A percentile compares a stretch with the other conserved stretches of the same genome.
Evolutionary conservation across 2,329 filamentous ascomycete genomes (phyloP).

Genomic region (Penicillium sp.): DNA sequence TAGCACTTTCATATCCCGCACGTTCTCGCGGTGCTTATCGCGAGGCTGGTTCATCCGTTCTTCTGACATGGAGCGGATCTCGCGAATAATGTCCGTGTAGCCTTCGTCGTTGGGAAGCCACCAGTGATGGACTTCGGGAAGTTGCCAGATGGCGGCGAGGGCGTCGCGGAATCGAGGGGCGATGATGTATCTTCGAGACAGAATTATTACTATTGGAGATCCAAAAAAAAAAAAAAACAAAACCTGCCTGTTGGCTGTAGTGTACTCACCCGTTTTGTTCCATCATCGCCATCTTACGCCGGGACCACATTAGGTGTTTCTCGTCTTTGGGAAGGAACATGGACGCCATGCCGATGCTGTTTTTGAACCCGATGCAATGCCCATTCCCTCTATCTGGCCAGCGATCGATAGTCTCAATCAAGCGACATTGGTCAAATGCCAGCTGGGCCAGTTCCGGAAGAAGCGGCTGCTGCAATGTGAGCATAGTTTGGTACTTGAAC

Average conservation of each 20-base stretch:
- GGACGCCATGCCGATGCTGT: conserved; percentile 70
- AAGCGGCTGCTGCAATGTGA: conserved; percentile 52
- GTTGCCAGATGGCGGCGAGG: conserved; percentile 73
- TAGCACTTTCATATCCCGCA: conserved; percentile 72
- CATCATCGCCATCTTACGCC: conserved; percentile 72
- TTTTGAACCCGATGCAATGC: conserved; percentile 69
- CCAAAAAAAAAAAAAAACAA: background rate
- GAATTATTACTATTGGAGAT: background rate
- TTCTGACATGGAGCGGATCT: conserved; percentile 76
- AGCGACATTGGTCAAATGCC: conserved; percentile 69
- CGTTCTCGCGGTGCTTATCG: conserved; percentile 57
- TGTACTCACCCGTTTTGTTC: conserved; percentile 72
- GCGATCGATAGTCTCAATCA: conserved; percentile 74
- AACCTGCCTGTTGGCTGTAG: background rate
- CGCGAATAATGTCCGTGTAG: conserved; percentile 69
- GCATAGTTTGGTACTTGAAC: conserved; percentile 71
- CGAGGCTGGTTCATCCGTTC: conserved; percentile 63
- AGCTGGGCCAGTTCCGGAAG: conserved; percentile 57
- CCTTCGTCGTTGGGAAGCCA: conserved; percentile 85
- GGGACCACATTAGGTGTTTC: conserved; percentile 73
- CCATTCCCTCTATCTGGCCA: conserved; percentile 71
- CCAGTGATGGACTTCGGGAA: conserved; percentile 72
- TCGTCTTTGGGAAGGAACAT: conserved; percentile 76
- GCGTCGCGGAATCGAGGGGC: conserved; percentile 69
- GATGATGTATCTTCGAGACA: conserved; percentile 71